phyloP scores from a whole-genome alignment of 345 rosid genomes.

The Gossypium mustelinum region DNA sequence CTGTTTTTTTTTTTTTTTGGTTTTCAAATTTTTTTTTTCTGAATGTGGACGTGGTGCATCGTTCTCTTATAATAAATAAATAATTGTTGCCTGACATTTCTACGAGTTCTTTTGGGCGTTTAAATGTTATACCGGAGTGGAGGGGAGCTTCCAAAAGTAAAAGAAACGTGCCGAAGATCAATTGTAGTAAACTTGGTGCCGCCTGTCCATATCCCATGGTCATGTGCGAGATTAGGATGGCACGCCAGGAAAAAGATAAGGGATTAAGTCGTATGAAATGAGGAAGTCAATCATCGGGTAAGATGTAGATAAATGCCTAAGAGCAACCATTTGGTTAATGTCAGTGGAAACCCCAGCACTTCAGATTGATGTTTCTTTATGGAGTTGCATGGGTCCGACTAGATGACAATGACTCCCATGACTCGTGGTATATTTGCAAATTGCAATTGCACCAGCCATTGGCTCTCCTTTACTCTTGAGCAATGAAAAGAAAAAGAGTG shows the following conservation, averaged over 20 bases:
- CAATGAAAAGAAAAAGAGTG: too few relatives aligned
- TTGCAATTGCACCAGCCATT: too few relatives aligned
- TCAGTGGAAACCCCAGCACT: conserved; percentile 74
- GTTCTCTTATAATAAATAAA: neutral
- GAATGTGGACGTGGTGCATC: neutral
- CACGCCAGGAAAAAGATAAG: too few relatives aligned
- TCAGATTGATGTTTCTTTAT: conserved; percentile 78
- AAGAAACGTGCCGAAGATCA: too few relatives aligned
- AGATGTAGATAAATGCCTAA: conserved; percentile 45
- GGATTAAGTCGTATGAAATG: neutral
- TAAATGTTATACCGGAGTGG: neutral
- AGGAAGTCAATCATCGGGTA: neutral
- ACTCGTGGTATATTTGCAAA: conserved; percentile 29
- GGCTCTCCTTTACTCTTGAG: too few relatives aligned
- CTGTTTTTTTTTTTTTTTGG: neutral
- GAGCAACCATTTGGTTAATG: conserved; percentile 73
- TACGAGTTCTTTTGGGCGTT: neutral
- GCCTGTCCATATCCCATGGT: too few relatives aligned
- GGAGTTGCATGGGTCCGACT: conserved; percentile 72
- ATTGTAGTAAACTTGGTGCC: too few relatives aligned
- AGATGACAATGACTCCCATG: conserved; percentile 82
- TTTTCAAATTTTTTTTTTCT: neutral
- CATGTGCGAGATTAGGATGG: neutral
- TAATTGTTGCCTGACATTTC: neutral
- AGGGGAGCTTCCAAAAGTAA: too few relatives aligned